Evolutionary conservation across 2,329 filamentous ascomycete genomes (phyloP).

Genomic region (Metarhizium robertsii): DNA sequence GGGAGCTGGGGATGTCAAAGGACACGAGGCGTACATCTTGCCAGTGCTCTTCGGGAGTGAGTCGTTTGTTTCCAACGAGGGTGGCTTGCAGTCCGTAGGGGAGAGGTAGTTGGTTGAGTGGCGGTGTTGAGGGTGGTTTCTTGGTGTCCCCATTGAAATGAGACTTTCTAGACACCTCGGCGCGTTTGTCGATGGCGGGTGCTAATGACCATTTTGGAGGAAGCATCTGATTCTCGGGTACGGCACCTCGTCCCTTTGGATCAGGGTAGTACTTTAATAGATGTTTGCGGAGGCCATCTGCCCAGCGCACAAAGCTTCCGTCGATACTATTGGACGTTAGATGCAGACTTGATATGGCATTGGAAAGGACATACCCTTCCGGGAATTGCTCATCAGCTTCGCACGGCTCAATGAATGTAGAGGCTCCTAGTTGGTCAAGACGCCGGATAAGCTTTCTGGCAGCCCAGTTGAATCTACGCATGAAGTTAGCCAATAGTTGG

Average conservation of each 20-base stretch:
- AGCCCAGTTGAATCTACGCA: constrained; percentile 80
- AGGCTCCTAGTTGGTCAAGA: constrained; percentile 72
- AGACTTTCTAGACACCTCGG: background rate
- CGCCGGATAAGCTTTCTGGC: constrained; percentile 80
- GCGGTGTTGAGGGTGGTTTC: constrained; percentile 16
- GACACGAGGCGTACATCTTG: constrained; percentile 85
- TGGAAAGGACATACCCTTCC: constrained; percentile 58
- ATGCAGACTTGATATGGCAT: background rate
- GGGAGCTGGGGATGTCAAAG: constrained; percentile 36
- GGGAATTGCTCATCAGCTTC: constrained; percentile 92
- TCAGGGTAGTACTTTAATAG: constrained; percentile 62
- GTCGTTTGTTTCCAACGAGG: constrained; percentile 56
- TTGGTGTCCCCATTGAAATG: constrained; percentile 8
- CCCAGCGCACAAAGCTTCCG: constrained; percentile 73
- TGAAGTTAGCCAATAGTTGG: background rate
- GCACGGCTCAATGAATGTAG: constrained; percentile 64
- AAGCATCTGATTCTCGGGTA: constrained; percentile 65
- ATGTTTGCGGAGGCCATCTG: constrained; percentile 53
- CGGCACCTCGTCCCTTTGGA: constrained; percentile 54
- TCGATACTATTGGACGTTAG: constrained; percentile 52
- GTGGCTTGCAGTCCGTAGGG: constrained; percentile 45
- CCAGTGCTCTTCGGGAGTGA: constrained; percentile 74
- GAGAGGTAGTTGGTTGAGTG: constrained; percentile 40
- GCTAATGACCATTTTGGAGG: constrained; percentile 55
- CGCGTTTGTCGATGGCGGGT: constrained; percentile 13